phyloP scores from a whole-genome alignment of 1,284 basidiomycete species.

The Moniliella sp. region DNA sequence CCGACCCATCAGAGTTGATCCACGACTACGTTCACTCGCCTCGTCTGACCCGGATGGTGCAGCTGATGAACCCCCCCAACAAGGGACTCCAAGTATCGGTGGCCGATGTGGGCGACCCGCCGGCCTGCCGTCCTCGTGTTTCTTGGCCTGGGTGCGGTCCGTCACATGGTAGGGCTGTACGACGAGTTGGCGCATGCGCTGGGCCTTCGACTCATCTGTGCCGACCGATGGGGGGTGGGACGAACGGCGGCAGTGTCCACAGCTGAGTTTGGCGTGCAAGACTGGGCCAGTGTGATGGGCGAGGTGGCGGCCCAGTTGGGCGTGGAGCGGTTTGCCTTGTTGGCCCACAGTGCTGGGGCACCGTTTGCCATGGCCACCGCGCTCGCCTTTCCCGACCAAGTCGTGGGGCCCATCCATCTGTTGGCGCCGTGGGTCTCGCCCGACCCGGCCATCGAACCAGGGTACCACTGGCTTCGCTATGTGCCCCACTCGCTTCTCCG shows the following conservation, averaged over 20 bases:
- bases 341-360: constrained; percentile 85
- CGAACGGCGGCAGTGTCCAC: constrained; percentile 51
- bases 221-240: constrained; percentile 89
- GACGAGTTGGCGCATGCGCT: constrained; percentile 81
- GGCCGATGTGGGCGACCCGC: constrained; percentile 63
- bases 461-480: constrained; percentile 93
- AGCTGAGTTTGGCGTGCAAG: constrained; percentile 52
- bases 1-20: too few species aligned
- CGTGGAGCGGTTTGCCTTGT: constrained; percentile 59
- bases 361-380: constrained; percentile 79
- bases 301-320: constrained; percentile 63
- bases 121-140: constrained; percentile 70
- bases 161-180: constrained; percentile 78
- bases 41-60: constrained; percentile 57
- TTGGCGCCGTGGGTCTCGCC: constrained; percentile 91
- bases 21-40: neutral
- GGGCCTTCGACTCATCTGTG: constrained; percentile 67
- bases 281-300: constrained; percentile 73
- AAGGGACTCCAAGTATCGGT: constrained; percentile 59
- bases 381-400: constrained; percentile 44
- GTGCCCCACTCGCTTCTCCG: constrained; percentile 77
- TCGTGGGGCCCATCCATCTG: constrained; percentile 64
- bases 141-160: constrained; percentile 73
- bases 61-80: constrained; percentile 55
- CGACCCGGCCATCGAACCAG: constrained; percentile 54